Evolutionary conservation across 139 green algal genomes (phyloP), one percentile per base, ranked within the genome.

Genomic region (Penium margaritaceum): DNA sequence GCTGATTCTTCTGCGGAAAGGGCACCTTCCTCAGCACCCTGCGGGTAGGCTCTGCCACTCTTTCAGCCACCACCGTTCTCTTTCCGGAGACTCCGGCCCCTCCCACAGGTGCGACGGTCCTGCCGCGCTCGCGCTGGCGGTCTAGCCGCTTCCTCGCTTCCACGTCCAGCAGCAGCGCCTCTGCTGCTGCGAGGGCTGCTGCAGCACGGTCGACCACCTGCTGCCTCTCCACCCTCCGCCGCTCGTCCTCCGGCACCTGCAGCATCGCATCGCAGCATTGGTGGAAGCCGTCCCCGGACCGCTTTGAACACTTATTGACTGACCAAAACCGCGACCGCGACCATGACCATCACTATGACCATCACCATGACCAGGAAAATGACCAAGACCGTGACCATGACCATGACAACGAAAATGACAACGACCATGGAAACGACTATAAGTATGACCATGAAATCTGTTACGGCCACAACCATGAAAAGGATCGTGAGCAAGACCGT

Each of bases 161-260:
- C 27, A 21, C 64, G 47, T 80, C 72, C 17, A 43, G 46, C 33
- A 80, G 63, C 0, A 76, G 34, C 14, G 72, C 37, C 15, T 77
- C 29, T 9, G 62, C 63, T 24, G 72, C 72, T 6, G 72, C 72
- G 6, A 80, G 38, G 4, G 72, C 72, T 2, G 72, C 72, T 0
- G 72, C 65, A 1, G 72, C 72, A 32, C 72, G 27, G 63, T 80
- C 72, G 0, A 80, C 29, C 0, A 80, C 41, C 0, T 21, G 7
- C 15, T 70, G 33, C 35, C 34, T 3, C 62, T 77, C 70, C 4
- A 70, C 70, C 44, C 36, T 54, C 24, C 37, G 30, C 5, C 70
- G 29, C 34, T 72, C 70, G 30, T 77, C 54, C 0, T 35, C 34
- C 9, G 70, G 33, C 17, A 77, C 70, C 55, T 70, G 38, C 39